A percentile compares a stretch with the other conserved stretches of the same genome.
Conservation (phyloP, 1,139 yeast genomes). For the Taphrina sp. region DNA sequence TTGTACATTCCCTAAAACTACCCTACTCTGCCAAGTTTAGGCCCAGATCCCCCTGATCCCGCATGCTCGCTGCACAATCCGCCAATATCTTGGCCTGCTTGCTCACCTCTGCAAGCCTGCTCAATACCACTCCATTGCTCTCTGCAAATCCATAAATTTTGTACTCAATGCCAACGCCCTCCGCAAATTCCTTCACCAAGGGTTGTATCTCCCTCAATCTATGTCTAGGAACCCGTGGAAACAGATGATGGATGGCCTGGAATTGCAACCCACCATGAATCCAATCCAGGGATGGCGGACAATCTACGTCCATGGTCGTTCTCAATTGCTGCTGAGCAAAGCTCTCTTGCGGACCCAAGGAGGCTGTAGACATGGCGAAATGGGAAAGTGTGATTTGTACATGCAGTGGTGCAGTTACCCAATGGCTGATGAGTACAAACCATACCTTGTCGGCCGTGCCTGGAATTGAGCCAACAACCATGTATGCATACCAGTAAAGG, state of each 20-base stretch:
- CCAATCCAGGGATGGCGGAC: constrained; percentile 89
- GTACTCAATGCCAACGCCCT: constrained; percentile 73
- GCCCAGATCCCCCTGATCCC: constrained; percentile 18
- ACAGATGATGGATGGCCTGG: constrained; percentile 85
- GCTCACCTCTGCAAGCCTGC: constrained; percentile 70
- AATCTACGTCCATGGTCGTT: constrained; percentile 93
- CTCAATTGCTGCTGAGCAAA: constrained; percentile 78
- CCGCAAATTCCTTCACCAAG: constrained; percentile 68
- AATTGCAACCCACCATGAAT: constrained; percentile 91
- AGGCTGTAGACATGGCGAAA: constrained; percentile 91
- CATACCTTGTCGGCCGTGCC: constrained; percentile 54
- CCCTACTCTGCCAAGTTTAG: constrained; percentile 18
- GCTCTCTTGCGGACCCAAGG: constrained; percentile 76
- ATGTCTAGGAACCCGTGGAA: constrained; percentile 87
- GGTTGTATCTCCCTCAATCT: constrained; percentile 75
- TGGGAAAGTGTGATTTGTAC: constrained; percentile 88
- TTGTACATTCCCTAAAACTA: neutral
- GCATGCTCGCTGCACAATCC: constrained; percentile 56
- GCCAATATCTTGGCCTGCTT: constrained; percentile 71
- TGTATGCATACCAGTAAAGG: constrained; percentile 76
- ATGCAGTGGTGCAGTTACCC: constrained; percentile 84
- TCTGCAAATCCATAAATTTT: constrained; percentile 79
- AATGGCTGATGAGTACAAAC: constrained; percentile 70
- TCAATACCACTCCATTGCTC: constrained; percentile 71
- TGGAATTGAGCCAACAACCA: constrained; percentile 55